phyloP scores from a whole-genome alignment of 192 early-diverging fungal species.

The Umbelopsis isabellina region DNA sequence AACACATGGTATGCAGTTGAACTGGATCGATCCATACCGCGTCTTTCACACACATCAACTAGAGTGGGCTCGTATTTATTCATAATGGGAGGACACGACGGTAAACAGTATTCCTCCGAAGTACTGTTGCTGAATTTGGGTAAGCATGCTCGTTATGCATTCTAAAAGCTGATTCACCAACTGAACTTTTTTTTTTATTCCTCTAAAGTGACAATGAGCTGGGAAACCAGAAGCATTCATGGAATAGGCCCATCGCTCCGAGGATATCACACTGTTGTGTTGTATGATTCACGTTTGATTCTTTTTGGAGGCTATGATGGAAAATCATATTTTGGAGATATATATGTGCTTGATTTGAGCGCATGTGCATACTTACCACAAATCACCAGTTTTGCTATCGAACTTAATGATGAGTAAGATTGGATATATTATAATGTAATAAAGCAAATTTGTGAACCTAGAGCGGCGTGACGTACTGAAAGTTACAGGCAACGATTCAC shows the following conservation, averaged over 20 bases:
- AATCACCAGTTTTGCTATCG: slow-evolving; percentile 69
- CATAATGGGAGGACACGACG: slow-evolving; percentile 88
- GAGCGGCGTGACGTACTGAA: no score
- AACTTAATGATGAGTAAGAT: background rate
- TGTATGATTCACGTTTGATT: slow-evolving; percentile 79
- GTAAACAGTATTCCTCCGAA: slow-evolving; percentile 74
- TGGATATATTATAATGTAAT: no score
- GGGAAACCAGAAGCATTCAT: slow-evolving; percentile 76
- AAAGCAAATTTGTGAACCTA: no score
- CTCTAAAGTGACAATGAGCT: slow-evolving; percentile 67
- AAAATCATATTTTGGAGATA: slow-evolving; percentile 76
- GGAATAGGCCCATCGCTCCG: slow-evolving; percentile 65
- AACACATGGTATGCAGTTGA: slow-evolving; percentile 65
- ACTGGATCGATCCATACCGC: slow-evolving; percentile 62
- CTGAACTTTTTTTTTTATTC: background rate
- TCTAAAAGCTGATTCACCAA: no score
- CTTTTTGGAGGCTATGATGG: slow-evolving; percentile 89
- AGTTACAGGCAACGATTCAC: no score
- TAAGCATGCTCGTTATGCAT: slow-evolving; percentile 27
- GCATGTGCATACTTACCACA: slow-evolving; percentile 86
- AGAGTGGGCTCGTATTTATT: slow-evolving; percentile 87
- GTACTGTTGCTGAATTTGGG: slow-evolving; percentile 79
- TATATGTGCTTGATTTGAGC: slow-evolving; percentile 79
- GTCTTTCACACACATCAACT: slow-evolving; percentile 80
- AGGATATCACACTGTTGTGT: slow-evolving; percentile 79